Evolutionary conservation across 305 asterid species (phyloP).

Genomic region (Nicotiana rustica): DNA sequence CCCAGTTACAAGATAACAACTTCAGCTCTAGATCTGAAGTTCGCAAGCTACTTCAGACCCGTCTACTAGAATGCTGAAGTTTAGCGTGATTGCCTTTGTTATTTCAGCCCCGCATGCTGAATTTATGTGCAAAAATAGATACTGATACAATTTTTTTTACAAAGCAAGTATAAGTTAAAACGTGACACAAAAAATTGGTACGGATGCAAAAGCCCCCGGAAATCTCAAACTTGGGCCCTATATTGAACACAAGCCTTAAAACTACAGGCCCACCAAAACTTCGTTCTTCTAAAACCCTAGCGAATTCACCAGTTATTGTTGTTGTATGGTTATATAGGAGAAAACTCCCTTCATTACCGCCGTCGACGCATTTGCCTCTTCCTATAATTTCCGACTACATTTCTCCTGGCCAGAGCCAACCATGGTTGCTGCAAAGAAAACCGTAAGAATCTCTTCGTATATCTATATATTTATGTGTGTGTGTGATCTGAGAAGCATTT

Average conservation of each 20-base stretch:
- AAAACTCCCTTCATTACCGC: slow-evolving; percentile 8
- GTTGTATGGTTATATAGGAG: neutral
- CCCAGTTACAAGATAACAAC: too few relatives aligned
- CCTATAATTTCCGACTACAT: neutral
- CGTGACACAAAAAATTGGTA: too few relatives aligned
- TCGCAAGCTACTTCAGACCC: too few relatives aligned
- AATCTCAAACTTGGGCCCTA: neutral
- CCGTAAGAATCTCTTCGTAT: slow-evolving; percentile 42
- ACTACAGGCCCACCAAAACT: neutral
- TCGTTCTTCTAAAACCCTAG: neutral
- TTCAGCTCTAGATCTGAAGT: too few relatives aligned
- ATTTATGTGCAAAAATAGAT: too few relatives aligned
- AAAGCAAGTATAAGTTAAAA: too few relatives aligned
- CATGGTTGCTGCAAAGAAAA: slow-evolving; percentile 66
- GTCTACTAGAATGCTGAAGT: too few relatives aligned
- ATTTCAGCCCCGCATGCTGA: too few relatives aligned
- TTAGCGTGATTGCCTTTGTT: too few relatives aligned
- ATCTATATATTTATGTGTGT: neutral
- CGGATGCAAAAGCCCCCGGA: neutral
- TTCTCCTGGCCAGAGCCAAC: slow-evolving; percentile 12
- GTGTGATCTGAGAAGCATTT: neutral
- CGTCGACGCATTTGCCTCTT: neutral
- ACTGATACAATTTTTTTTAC: too few relatives aligned
- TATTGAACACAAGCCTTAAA: neutral
- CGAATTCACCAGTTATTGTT: neutral